phyloP scores from a whole-genome alignment of 2,329 filamentous ascomycete species.

The Sporothrix brasiliensis region DNA sequence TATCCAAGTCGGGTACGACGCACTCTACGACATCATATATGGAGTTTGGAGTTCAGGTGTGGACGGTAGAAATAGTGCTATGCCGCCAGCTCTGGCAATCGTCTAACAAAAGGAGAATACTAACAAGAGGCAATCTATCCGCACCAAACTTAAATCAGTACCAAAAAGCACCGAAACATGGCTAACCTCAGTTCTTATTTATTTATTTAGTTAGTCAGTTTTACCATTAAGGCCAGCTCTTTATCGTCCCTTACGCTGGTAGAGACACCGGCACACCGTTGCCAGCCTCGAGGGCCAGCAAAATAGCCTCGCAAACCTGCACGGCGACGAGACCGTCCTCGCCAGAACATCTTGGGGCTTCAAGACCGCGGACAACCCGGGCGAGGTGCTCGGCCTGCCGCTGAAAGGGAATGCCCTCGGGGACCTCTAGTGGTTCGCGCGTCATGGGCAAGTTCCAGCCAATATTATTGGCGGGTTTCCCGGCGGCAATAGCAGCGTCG shows the following conservation, averaged over 20 bases:
- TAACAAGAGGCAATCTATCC: no score
- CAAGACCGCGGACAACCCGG: neutral
- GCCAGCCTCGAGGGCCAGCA: neutral
- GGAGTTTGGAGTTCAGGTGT: no score
- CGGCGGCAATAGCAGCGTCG: neutral
- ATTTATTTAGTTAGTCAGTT: no score
- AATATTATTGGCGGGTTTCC: neutral
- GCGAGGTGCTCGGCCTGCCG: neutral
- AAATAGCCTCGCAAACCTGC: conserved; percentile 15
- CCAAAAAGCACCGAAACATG: no score
- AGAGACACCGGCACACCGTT: neutral
- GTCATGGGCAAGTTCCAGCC: conserved; percentile 7
- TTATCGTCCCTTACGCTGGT: neutral
- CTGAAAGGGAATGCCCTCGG: conserved; percentile 9
- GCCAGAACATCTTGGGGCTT: neutral
- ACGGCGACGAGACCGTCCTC: neutral
- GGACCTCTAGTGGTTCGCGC: neutral
- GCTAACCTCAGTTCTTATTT: neutral
- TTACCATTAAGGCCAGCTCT: no score
- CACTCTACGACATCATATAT: no score
- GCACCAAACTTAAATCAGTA: no score
- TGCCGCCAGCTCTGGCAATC: no score
- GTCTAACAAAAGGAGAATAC: no score
- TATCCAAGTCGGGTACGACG: no score
- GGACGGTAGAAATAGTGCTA: no score